These are phyloP conservation scores for Fusarium pilosicola DNA, from an alignment of 2,329 filamentous ascomycete genomes.

Conservation along the genomic window DNA sequence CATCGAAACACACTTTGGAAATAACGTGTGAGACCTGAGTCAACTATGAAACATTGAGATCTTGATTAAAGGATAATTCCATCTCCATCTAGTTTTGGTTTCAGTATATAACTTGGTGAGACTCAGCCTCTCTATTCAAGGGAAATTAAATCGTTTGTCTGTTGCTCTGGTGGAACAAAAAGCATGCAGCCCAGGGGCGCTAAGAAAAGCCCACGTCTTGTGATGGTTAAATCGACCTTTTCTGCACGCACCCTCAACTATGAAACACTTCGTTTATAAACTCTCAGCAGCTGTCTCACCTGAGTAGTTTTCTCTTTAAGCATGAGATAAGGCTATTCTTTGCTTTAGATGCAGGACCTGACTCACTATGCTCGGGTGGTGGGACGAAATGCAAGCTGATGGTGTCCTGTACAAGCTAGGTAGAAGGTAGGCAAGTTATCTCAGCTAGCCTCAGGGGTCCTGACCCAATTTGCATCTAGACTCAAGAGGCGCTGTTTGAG, in stretches of 20 bases:
- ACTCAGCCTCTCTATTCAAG: not conserved
- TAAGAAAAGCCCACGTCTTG: constrained; percentile 2
- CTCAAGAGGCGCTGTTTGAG: constrained; percentile 28
- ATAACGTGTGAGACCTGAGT: constrained; percentile 8
- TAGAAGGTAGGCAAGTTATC: constrained; percentile 16
- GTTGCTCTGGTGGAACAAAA: constrained; percentile 12
- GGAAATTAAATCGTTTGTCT: constrained; percentile 9
- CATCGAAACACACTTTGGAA: not conserved
- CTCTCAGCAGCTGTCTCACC: not conserved
- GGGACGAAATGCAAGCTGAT: constrained; percentile 19
- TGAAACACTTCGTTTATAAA: constrained; percentile 10
- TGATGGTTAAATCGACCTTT: not conserved
- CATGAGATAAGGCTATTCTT: not conserved
- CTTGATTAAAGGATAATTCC: not conserved
- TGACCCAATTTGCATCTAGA: constrained; percentile 29
- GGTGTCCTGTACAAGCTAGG: constrained; percentile 33
- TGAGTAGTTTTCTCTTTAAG: not conserved
- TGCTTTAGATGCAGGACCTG: constrained; percentile 7
- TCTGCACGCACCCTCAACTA: constrained; percentile 6
- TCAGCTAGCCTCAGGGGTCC: constrained; percentile 42
- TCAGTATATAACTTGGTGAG: not conserved
- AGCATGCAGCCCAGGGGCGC: not conserved
- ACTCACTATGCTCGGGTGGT: constrained; percentile 5
- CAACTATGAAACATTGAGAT: constrained; percentile 7
- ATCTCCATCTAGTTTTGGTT: not conserved